phyloP scores from a whole-genome alignment of 1,139 yeast species.

The Pichia inconspicua region DNA sequence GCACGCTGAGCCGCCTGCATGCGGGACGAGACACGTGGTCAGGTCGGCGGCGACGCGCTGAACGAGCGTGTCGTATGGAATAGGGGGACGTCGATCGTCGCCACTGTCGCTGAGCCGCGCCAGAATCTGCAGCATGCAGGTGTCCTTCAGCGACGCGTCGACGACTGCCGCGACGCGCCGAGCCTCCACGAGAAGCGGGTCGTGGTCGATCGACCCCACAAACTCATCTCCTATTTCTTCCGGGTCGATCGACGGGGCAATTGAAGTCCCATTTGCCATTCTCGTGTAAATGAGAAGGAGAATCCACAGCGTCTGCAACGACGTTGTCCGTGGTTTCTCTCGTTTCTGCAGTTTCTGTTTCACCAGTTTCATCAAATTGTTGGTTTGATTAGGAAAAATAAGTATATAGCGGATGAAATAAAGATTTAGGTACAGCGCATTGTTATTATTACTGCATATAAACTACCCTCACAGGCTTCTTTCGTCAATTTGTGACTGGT shows the following conservation, averaged over 20 bases:
- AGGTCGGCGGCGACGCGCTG: background rate
- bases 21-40: background rate
- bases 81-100: too few relatives aligned
- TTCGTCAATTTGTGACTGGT: background rate
- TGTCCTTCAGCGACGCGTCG: background rate
- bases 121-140: background rate
- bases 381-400: too few relatives aligned
- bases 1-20: background rate
- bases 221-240: background rate
- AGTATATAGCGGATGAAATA: too few relatives aligned
- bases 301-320: background rate
- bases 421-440: too few relatives aligned
- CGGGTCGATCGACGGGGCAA: background rate
- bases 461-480: too few relatives aligned
- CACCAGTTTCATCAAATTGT: too few relatives aligned
- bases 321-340: too few relatives aligned
- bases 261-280: too few relatives aligned
- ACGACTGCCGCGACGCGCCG: background rate
- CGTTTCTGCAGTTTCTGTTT: too few relatives aligned
- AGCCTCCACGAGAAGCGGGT: background rate
- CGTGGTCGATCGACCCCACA: background rate
- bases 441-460: too few relatives aligned
- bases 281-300: too few relatives aligned
- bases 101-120: background rate
- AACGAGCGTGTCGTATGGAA: background rate